These are phyloP conservation scores for Podila minutissima DNA, from an alignment of 192 early-diverging fungal species.

Conservation along the genomic window DNA sequence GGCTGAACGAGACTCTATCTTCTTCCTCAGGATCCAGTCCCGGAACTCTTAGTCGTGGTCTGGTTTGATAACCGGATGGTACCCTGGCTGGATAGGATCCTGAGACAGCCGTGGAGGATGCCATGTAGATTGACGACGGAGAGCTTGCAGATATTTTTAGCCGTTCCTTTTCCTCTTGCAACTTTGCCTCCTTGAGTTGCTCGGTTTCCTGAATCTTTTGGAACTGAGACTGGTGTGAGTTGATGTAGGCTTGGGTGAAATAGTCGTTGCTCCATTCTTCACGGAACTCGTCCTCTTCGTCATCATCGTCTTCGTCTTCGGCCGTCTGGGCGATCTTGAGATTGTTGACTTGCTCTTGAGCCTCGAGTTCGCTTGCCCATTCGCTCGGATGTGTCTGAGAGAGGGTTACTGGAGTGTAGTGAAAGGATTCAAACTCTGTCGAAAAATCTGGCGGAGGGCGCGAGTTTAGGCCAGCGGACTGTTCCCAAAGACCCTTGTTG, in stretches of 20 bases:
- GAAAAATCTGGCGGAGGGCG: not conserved
- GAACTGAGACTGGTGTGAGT: slow-evolving; percentile 33
- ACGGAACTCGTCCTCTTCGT: slow-evolving; percentile 39
- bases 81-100: not conserved
- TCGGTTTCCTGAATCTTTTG: slow-evolving; percentile 39
- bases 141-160: not conserved
- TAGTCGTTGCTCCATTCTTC: slow-evolving; percentile 50
- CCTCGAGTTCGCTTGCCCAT: slow-evolving; percentile 4
- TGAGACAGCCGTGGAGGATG: not conserved
- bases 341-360: not conserved
- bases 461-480: not conserved
- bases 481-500: not conserved
- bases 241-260: slow-evolving; percentile 47
- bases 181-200: slow-evolving; percentile 28
- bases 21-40: slow-evolving; percentile 13
- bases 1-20: not conserved
- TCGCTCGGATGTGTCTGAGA: slow-evolving; percentile 14
- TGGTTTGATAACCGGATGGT: not conserved
- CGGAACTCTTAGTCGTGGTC: slow-evolving; percentile 17
- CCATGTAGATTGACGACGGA: not conserved
- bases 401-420: not conserved
- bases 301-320: slow-evolving; percentile 8
- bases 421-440: slow-evolving; percentile 25
- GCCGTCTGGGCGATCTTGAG: not conserved
- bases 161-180: slow-evolving; percentile 28